Evolutionary conservation across 768 basidiomycete species (phyloP).

Genomic region (Tulasnella sp.): DNA sequence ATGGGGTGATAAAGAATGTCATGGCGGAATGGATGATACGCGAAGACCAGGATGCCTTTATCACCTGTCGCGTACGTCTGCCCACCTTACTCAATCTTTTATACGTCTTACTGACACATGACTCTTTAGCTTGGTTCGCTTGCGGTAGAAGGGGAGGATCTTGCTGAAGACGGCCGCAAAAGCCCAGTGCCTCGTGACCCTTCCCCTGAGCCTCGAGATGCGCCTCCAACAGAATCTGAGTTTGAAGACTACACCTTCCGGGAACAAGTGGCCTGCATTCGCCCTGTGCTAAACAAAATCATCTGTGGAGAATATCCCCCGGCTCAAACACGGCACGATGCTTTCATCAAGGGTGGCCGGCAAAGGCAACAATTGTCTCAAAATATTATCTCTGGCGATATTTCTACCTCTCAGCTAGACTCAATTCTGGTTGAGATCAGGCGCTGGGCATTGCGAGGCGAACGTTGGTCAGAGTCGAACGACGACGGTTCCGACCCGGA

Average conservation of each 20-base stretch:
- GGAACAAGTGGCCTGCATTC: slow-evolving; percentile 5
- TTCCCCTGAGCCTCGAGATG: background rate
- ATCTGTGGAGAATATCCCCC: slow-evolving; percentile 10
- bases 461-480: slow-evolving; percentile 1
- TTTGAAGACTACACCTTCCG: slow-evolving; percentile 2
- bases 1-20: background rate
- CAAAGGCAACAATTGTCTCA: slow-evolving; percentile 1
- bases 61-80: slow-evolving; percentile 9
- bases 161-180: slow-evolving; percentile 2
- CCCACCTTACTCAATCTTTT: background rate
- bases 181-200: slow-evolving; percentile 10
- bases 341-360: slow-evolving; percentile 6
- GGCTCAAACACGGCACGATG: slow-evolving; percentile 5
- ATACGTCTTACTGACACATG: background rate
- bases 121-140: slow-evolving; percentile 2
- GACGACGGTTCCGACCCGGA: background rate
- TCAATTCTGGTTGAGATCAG: slow-evolving; percentile 3
- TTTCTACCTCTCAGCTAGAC: background rate
- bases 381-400: background rate
- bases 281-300: slow-evolving; percentile 5
- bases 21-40: background rate
- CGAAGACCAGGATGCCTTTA: background rate
- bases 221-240: background rate
- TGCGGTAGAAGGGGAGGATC: background rate
- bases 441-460: slow-evolving; percentile 17